Evolutionary conservation across 1,284 basidiomycete species (phyloP).

Genomic region (Paramarasmius palmivorus): DNA sequence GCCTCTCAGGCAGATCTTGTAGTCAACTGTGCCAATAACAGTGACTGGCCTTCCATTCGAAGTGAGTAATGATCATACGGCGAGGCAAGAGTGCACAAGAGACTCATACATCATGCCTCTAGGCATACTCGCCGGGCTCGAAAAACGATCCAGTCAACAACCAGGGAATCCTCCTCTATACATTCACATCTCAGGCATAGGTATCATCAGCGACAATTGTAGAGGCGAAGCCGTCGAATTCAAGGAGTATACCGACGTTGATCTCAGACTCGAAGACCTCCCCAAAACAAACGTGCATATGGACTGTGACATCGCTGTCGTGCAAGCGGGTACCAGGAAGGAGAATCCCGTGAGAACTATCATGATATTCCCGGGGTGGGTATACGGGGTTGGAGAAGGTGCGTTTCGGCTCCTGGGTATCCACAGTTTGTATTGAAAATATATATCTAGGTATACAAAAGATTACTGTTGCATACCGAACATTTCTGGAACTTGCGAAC

Average conservation of each 20-base stretch:
- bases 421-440: no score
- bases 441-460: constrained; percentile 31
- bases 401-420: no score
- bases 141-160: constrained; percentile 33
- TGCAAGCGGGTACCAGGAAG: constrained; percentile 37
- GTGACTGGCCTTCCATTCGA: constrained; percentile 34
- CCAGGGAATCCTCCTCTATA: constrained; percentile 39
- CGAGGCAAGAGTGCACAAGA: neutral
- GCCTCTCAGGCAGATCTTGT: constrained; percentile 30
- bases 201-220: constrained; percentile 38
- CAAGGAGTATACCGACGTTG: constrained; percentile 36
- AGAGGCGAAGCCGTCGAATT: constrained; percentile 33
- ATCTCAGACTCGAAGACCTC: constrained; percentile 31
- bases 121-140: constrained; percentile 41
- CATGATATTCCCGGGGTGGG: constrained; percentile 38
- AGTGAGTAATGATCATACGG: constrained; percentile 24
- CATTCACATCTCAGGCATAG: constrained; percentile 41
- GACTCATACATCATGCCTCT: neutral
- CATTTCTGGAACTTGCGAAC: constrained; percentile 33
- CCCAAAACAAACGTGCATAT: constrained; percentile 34
- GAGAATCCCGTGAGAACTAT: constrained; percentile 43
- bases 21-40: constrained; percentile 40
- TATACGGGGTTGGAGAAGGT: constrained; percentile 42
- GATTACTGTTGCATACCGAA: constrained; percentile 31
- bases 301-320: constrained; percentile 36